These are phyloP conservation scores for Fraxinus sp. DNA, from an alignment of 305 asterid genomes.

Conservation along the genomic window DNA sequence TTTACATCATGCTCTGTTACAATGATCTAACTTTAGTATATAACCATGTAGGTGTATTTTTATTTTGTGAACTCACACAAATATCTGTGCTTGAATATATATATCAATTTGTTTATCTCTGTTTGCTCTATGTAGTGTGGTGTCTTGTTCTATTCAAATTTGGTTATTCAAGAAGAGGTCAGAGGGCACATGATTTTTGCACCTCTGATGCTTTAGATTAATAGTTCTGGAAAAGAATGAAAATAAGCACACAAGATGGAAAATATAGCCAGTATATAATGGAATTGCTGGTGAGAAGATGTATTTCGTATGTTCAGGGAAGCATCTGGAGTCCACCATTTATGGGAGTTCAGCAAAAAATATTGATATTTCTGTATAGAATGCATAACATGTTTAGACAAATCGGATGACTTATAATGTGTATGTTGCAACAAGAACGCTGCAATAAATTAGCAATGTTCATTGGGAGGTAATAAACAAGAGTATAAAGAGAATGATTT, in stretches of 20 bases:
- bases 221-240: not conserved
- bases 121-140: not conserved
- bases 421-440: not conserved
- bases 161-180: not conserved
- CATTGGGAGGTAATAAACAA: not conserved
- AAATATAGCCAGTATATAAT: not conserved
- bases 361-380: not conserved
- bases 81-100: not conserved
- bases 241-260: not conserved
- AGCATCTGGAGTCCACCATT: not conserved
- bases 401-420: not conserved
- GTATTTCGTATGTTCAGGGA: not conserved
- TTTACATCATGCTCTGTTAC: not conserved
- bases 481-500: not conserved
- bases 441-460: not conserved
- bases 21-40: not conserved
- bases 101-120: not conserved
- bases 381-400: not conserved
- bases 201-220: not conserved
- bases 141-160: slow-evolving; percentile 10
- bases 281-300: not conserved
- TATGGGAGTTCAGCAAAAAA: not conserved
- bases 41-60: not conserved
- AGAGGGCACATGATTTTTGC: not conserved
- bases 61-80: not conserved